A percentile compares a stretch with the other conserved stretches of the same genome.
Conservation (phyloP, 1,284 basidiomycete genomes). For the Cryptococcus sp. region DNA sequence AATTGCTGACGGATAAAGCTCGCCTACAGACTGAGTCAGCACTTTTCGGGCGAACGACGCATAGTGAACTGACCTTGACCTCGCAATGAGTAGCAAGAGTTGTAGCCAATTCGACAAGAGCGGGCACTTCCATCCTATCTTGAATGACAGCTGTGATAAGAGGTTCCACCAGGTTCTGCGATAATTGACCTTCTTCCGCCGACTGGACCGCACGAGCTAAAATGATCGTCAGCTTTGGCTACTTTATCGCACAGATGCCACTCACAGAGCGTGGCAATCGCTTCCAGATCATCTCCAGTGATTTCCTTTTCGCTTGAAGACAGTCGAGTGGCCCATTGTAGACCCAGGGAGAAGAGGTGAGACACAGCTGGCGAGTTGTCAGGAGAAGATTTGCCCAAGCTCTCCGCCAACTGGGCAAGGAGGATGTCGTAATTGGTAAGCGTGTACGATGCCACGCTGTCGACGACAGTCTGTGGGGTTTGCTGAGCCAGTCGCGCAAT, state of each 20-base stretch:
- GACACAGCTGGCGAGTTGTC: conserved; percentile 1
- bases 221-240: neutral
- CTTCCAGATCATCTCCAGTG: conserved; percentile 10
- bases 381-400: neutral
- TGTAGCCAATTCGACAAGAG: conserved; percentile 58
- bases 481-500: neutral
- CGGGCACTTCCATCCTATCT: conserved; percentile 58
- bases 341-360: conserved; percentile 24
- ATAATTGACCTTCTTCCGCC: conserved; percentile 1
- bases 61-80: conserved; percentile 54
- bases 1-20: conserved; percentile 47
- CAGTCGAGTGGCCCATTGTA: conserved; percentile 27
- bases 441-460: neutral
- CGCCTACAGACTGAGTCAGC: conserved; percentile 20
- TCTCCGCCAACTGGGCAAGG: neutral
- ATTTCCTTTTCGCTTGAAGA: conserved; percentile 24
- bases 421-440: neutral
- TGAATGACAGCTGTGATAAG: conserved; percentile 68
- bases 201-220: conserved; percentile 12
- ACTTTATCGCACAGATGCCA: conserved; percentile 1
- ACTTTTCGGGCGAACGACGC: no score
- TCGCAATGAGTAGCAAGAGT: conserved; percentile 51
- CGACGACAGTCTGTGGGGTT: neutral
- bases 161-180: conserved; percentile 66
- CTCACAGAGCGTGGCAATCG: conserved; percentile 21